Percentiles rank a stretch among this genome's conserved stretches.
Evolutionary conservation across 495 filamentous ascomycete genomes (phyloP).

Genomic region (Aspergillus cristatus): DNA sequence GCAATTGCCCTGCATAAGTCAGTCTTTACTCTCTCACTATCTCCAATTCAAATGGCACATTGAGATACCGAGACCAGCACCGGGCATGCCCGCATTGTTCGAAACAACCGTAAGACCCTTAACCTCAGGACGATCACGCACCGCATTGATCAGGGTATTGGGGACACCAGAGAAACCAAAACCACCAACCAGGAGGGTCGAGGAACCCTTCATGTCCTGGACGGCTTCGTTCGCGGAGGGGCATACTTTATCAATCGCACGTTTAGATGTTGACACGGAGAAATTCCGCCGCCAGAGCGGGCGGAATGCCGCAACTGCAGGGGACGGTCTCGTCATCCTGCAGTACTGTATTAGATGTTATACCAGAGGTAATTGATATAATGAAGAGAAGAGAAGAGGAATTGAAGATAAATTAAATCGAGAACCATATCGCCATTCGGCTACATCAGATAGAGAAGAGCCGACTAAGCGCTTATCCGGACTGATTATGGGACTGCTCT

Average conservation of each 20-base stretch:
- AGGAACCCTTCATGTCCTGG: conserved; percentile 60
- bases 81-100: conserved; percentile 81
- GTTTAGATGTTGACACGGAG: conserved; percentile 49
- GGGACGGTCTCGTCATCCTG: conserved; percentile 25
- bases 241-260: conserved; percentile 71
- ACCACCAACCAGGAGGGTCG: conserved; percentile 67
- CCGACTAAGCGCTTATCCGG: conserved; percentile 12
- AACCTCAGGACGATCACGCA: conserved; percentile 62
- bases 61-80: conserved; percentile 58
- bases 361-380: conserved; percentile 1
- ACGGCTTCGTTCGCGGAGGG: conserved; percentile 62
- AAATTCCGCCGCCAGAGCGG: conserved; percentile 46
- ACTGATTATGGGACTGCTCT: too few species aligned
- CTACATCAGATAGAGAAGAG: conserved; percentile 5
- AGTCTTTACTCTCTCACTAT: not conserved
- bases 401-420: not conserved
- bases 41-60: too few species aligned
- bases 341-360: too few species aligned
- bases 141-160: conserved; percentile 71
- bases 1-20: conserved; percentile 53
- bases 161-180: conserved; percentile 83
- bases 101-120: conserved; percentile 73
- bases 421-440: conserved; percentile 9
- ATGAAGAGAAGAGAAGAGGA: not conserved
- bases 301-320: conserved; percentile 19